phyloP scores from a whole-genome alignment of 2,329 filamentous ascomycete genomes.

The Hirsutella thompsonii region DNA sequence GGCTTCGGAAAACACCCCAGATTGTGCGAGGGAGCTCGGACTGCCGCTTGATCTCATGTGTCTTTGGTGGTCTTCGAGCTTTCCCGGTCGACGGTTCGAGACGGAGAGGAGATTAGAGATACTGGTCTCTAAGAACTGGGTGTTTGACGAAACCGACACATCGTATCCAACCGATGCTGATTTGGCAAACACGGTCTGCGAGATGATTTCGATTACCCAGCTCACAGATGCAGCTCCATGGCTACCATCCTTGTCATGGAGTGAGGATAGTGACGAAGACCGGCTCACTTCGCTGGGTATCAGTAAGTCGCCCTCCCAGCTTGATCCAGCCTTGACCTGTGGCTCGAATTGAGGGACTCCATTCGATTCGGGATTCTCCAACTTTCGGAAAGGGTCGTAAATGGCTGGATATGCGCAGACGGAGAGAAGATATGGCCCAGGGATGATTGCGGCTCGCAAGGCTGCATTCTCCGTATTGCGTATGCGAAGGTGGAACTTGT shows the following conservation, averaged over 20 bases:
- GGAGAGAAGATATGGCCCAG: slow-evolving; percentile 86
- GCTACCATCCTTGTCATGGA: too few relatives aligned
- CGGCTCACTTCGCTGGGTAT: slow-evolving; percentile 69
- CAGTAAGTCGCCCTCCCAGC: slow-evolving; percentile 67
- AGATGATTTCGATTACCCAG: slow-evolving; percentile 86
- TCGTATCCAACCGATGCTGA: slow-evolving; percentile 84
- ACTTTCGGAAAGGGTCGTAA: slow-evolving; percentile 74
- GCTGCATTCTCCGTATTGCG: slow-evolving; percentile 87
- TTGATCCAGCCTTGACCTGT: slow-evolving; percentile 86
- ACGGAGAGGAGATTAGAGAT: slow-evolving; percentile 39
- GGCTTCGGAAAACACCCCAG: slow-evolving; percentile 75
- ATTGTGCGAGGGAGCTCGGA: slow-evolving; percentile 46
- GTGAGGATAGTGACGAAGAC: slow-evolving; percentile 30
- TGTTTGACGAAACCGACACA: slow-evolving; percentile 71
- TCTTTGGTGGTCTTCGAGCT: slow-evolving; percentile 64
- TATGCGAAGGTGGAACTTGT: slow-evolving; percentile 70
- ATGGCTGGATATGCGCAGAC: slow-evolving; percentile 72
- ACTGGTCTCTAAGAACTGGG: slow-evolving; percentile 55
- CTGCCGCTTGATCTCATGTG: slow-evolving; percentile 42
- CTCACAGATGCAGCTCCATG: slow-evolving; percentile 41
- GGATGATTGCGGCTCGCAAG: slow-evolving; percentile 86
- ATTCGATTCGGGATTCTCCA: slow-evolving; percentile 54
- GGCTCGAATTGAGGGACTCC: slow-evolving; percentile 87
- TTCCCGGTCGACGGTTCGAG: slow-evolving; percentile 45
- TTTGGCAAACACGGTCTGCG: slow-evolving; percentile 86